A percentile compares a stretch with the other conserved stretches of the same genome.
Conservation (phyloP, 164 flowering plant species). For the Vitis riparia region DNA sequence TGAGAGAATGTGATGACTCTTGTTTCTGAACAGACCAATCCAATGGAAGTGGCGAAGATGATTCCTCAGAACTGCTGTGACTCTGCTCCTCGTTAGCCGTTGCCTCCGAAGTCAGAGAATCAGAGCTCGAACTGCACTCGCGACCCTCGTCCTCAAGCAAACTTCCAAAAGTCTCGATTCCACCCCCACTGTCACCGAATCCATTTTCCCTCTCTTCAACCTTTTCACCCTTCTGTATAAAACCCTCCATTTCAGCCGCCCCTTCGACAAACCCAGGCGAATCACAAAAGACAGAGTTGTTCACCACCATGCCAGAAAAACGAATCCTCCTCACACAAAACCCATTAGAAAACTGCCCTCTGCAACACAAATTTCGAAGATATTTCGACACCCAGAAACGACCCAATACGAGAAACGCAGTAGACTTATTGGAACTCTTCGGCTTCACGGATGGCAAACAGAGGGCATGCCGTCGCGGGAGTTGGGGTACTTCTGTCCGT, state of each 20-base stretch:
- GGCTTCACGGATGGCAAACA: slow-evolving; percentile 13
- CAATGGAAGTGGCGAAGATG: slow-evolving; percentile 36
- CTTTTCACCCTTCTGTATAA: slow-evolving; percentile 22
- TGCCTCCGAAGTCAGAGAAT: slow-evolving; percentile 41
- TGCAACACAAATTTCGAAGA: slow-evolving; percentile 14
- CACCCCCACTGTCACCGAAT: slow-evolving; percentile 14
- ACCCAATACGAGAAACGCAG: slow-evolving; percentile 16
- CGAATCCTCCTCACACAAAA: slow-evolving; percentile 19
- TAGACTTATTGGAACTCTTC: slow-evolving; percentile 1
- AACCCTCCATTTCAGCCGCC: slow-evolving; percentile 39
- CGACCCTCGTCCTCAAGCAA: slow-evolving; percentile 29
- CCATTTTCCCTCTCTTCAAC: slow-evolving; percentile 18
- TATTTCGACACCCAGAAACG: slow-evolving; percentile 32
- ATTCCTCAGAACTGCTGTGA: slow-evolving; percentile 46
- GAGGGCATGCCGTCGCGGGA: slow-evolving; percentile 18
- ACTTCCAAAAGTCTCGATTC: slow-evolving; percentile 21
- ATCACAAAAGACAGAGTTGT: slow-evolving; percentile 38
- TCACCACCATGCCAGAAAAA: slow-evolving; percentile 33
- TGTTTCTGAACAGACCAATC: slow-evolving; percentile 38
- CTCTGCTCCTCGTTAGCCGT: slow-evolving; percentile 50
- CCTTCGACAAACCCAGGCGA: slow-evolving; percentile 24
- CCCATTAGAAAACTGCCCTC: slow-evolving; percentile 20
- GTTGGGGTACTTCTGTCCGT: slow-evolving; percentile 16
- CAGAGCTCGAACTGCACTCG: slow-evolving; percentile 56
- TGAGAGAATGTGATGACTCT: slow-evolving; percentile 26